A percentile compares a stretch with the other conserved stretches of the same genome.
Conservation (phyloP, 495 filamentous ascomycete genomes). For the Staphylotrichum longicolle region DNA sequence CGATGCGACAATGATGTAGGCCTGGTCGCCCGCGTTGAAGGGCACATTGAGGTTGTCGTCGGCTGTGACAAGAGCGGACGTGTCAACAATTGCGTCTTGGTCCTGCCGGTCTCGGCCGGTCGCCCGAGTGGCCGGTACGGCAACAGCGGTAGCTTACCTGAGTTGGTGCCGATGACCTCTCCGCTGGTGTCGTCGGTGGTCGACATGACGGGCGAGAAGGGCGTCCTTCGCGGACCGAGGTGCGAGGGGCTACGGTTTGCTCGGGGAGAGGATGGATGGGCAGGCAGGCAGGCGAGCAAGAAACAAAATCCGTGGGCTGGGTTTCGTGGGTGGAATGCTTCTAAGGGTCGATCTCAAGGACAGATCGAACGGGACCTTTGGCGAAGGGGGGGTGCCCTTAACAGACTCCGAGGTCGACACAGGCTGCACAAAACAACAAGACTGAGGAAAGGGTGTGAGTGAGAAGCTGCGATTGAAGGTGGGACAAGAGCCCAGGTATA, state of each 20-base stretch:
- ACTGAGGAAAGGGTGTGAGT: background rate
- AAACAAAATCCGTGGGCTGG: too few species aligned
- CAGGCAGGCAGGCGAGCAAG: background rate
- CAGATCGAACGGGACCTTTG: background rate
- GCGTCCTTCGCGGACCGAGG: conserved; percentile 3
- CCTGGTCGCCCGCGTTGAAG: conserved; percentile 68
- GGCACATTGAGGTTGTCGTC: conserved; percentile 67
- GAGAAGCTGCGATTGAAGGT: conserved; percentile 6
- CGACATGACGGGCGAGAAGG: conserved; percentile 17
- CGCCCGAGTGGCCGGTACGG: too few species aligned
- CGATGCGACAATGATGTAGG: conserved; percentile 87
- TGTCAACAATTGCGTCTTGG: conserved; percentile 4
- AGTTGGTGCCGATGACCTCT: conserved; percentile 8
- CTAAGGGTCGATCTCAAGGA: too few species aligned
- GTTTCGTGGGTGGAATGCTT: too few species aligned
- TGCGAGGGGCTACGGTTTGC: background rate
- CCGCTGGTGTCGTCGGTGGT: conserved; percentile 16
- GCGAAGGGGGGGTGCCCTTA: conserved; percentile 5
- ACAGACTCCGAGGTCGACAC: conserved; percentile 1
- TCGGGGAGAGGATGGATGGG: background rate
- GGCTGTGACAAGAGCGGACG: conserved; percentile 41
- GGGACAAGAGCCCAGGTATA: conserved; percentile 18
- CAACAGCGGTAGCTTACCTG: conserved; percentile 7
- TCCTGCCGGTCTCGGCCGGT: background rate
- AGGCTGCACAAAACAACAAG: conserved; percentile 1